Conservation (phyloP, 176 grass and related monocot species). For the Juncus effusus region DNA sequence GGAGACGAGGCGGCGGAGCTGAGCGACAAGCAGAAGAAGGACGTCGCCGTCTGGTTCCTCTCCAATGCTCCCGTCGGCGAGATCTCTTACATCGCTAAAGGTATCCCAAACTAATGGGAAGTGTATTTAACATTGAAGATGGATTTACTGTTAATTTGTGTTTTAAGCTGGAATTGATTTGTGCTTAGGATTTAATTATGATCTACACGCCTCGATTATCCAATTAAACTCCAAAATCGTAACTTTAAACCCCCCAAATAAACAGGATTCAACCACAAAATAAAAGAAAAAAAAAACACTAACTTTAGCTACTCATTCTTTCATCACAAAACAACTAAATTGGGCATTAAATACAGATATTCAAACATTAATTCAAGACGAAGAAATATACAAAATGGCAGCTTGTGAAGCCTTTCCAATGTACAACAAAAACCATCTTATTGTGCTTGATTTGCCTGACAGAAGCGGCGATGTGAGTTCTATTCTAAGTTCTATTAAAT, state of each 20-base stretch:
- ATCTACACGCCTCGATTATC: too few relatives aligned
- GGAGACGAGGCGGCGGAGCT: conserved; percentile 42
- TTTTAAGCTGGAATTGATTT: too few relatives aligned
- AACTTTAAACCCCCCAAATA: neutral
- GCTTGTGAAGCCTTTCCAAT: conserved; percentile 87
- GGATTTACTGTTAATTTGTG: too few relatives aligned
- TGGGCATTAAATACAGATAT: conserved; percentile 52
- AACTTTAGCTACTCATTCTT: too few relatives aligned
- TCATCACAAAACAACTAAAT: conserved; percentile 4
- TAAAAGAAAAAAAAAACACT: neutral
- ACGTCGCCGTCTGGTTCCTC: conserved; percentile 96
- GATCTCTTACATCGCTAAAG: conserved; percentile 98
- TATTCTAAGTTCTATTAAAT: neutral
- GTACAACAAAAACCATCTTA: conserved; percentile 76
- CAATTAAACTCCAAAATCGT: neutral
- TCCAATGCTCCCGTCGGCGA: conserved; percentile 85
- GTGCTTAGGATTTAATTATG: too few relatives aligned
- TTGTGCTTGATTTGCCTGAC: conserved; percentile 77
- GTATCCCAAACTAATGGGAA: conserved; percentile 13
- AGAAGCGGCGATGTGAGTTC: conserved; percentile 86
- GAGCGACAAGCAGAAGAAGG: conserved; percentile 62
- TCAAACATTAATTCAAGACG: conserved; percentile 63
- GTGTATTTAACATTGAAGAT: too few relatives aligned
- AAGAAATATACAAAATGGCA: conserved; percentile 65
- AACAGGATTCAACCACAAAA: neutral